These are phyloP conservation scores for Polyporus tsugae DNA, from an alignment of 1,284 basidiomycete species.

Conservation along the genomic window DNA sequence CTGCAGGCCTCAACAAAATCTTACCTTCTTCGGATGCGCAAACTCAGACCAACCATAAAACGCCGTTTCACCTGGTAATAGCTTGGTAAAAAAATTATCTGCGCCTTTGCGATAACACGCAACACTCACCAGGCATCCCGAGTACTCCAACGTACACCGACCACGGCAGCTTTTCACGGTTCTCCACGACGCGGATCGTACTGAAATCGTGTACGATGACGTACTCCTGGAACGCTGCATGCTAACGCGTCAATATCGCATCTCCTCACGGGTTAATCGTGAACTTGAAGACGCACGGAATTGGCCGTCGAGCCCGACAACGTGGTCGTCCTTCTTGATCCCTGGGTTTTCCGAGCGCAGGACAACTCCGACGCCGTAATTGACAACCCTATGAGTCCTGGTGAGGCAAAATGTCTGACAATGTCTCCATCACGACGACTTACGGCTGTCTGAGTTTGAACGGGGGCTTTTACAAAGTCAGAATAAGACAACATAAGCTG, in stretches of 20 bases:
- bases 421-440: too few species aligned
- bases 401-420: not conserved
- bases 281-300: conserved; percentile 35
- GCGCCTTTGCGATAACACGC: not conserved
- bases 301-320: conserved; percentile 43
- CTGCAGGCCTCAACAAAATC: not conserved
- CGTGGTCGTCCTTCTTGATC: conserved; percentile 52
- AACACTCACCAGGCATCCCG: conserved; percentile 44
- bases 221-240: conserved; percentile 38
- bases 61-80: conserved; percentile 34
- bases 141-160: conserved; percentile 43
- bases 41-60: conserved; percentile 39
- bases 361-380: conserved; percentile 50
- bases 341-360: conserved; percentile 51
- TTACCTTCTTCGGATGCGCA: conserved; percentile 27
- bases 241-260: not conserved
- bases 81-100: not conserved
- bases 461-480: conserved; percentile 36
- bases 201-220: conserved; percentile 24
- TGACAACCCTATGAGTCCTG: conserved; percentile 18
- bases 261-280: not conserved
- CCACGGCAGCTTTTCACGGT: conserved; percentile 41
- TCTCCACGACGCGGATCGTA: conserved; percentile 30
- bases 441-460: conserved; percentile 51
- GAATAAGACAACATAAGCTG: too few species aligned